Base-by-base conservation (phyloP, 495 filamentous ascomycete genomes). In the Penicillium steckii region DNA sequence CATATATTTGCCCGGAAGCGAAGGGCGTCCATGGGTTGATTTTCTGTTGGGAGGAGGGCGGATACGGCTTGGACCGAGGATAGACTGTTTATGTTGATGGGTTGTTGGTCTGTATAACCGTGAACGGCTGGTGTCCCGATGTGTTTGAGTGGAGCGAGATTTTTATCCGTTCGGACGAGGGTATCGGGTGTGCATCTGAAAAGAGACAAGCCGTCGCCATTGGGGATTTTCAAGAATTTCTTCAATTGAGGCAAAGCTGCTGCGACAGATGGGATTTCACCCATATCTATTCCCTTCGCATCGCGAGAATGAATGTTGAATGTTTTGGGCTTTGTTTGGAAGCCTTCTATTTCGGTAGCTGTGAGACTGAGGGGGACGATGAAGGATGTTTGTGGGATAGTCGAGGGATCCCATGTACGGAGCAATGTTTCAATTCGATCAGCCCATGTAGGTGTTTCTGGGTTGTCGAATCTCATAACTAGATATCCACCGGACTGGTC, bases 1-100 rank as follows among this genome's bases (percentile, higher is more conserved):
- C 56, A 59, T 8, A 59, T 44, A 26, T 59, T 59, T 38, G 56
- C 56, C 6, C 56, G 56, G 26, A 59, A 59, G 18, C 56, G 56
- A 7, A 59, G 43, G 8, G 56, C 56, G 23, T 59, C 48, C 42
- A 59, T 12, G n/a, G 56, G 56, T 41, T 54, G 50, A 18, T 59
- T 59, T 35, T 59, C 56, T 8, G 24, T 2, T 2, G 56, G 56
- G n/a, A 59, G 50, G 15, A 59, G 50, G 3, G 30, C 42, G 6
- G 56, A 59, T 29, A 54, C 46, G 22, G 56, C 50, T 21, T 59
- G 56, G 3, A 59, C 56, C 3, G 56, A 59, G 3, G 56, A 59
- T 12, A 59, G n/a, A 42, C 42, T 59, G 50, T 59, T 59, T 2
- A 59, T 54, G 22, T 59, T 54, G 46, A 59, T 44, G 4, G 56